Conservation (phyloP, 1,139 yeast species). For the Lodderomyces oxycetoniae region DNA sequence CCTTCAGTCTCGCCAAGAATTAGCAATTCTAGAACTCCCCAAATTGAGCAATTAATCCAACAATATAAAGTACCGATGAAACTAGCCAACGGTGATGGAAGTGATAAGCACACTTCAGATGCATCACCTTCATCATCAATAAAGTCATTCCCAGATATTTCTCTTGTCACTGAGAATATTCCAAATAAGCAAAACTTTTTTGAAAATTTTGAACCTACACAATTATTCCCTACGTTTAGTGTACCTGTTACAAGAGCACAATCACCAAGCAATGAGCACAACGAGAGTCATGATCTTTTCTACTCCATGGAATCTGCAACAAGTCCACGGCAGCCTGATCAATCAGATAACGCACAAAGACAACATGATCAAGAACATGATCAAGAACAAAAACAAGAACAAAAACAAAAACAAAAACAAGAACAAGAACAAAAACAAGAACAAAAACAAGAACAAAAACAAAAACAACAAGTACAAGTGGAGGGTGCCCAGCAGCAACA, state of each 20-base stretch:
- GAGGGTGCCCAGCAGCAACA: slow-evolving; percentile 1
- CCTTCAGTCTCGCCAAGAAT: slow-evolving; percentile 5
- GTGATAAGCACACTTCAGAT: slow-evolving; percentile 18
- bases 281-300: slow-evolving; percentile 17
- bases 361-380: slow-evolving; percentile 1
- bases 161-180: slow-evolving; percentile 43
- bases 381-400: too few relatives aligned
- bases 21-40: slow-evolving; percentile 11
- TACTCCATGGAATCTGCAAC: slow-evolving; percentile 6
- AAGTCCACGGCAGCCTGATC: slow-evolving; percentile 1
- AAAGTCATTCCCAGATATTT: slow-evolving; percentile 43
- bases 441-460: too few relatives aligned
- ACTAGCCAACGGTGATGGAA: slow-evolving; percentile 8
- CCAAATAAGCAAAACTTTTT: slow-evolving; percentile 40
- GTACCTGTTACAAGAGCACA: slow-evolving; percentile 38
- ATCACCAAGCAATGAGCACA: slow-evolving; percentile 21
- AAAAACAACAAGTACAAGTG: too few relatives aligned
- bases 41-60: slow-evolving; percentile 32
- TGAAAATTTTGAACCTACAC: slow-evolving; percentile 48
- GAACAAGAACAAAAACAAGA: too few relatives aligned
- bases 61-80: slow-evolving; percentile 19
- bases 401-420: too few relatives aligned
- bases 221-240: slow-evolving; percentile 43
- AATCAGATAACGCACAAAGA: slow-evolving; percentile 4
- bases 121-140: slow-evolving; percentile 38